Conservation (phyloP, 2,329 filamentous ascomycete species). For the Myriosclerotinia scirpicola region DNA sequence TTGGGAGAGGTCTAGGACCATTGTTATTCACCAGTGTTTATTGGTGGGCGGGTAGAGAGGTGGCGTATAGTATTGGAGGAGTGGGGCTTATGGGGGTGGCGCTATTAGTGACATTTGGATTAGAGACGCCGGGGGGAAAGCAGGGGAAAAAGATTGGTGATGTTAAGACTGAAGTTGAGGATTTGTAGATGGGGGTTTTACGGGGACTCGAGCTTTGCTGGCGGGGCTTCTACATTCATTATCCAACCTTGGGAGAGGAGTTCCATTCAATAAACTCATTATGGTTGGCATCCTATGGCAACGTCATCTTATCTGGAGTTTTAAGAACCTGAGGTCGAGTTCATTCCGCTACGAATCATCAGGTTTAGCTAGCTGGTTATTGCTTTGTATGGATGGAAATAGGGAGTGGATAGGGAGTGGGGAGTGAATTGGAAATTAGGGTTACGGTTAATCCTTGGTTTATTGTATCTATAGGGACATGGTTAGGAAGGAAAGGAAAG, state of each 20-base stretch:
- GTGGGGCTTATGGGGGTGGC: constrained; percentile 76
- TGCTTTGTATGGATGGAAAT: neutral
- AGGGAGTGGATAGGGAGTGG: neutral
- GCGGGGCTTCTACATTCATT: neutral
- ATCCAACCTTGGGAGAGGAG: neutral
- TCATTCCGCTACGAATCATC: neutral
- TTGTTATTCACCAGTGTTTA: constrained; percentile 92
- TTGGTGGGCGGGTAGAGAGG: constrained; percentile 93
- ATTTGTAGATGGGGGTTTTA: constrained; percentile 23
- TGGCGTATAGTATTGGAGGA: constrained; percentile 80
- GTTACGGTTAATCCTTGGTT: neutral
- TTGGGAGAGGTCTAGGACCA: constrained; percentile 83
- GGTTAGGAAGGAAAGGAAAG: neutral
- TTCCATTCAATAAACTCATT: neutral
- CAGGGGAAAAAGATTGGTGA: constrained; percentile 36
- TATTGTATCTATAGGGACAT: neutral
- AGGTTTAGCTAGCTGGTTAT: neutral
- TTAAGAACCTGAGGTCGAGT: too few species aligned
- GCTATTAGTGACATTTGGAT: constrained; percentile 65
- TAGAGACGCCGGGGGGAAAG: constrained; percentile 51
- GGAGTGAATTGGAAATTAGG: neutral
- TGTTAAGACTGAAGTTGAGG: constrained; percentile 25
- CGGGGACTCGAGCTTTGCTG: neutral
- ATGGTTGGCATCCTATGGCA: neutral
- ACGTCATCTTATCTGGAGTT: neutral